Conservation (phyloP, 139 green algal genomes). For the Chlamydomonas schloesseri region DNA sequence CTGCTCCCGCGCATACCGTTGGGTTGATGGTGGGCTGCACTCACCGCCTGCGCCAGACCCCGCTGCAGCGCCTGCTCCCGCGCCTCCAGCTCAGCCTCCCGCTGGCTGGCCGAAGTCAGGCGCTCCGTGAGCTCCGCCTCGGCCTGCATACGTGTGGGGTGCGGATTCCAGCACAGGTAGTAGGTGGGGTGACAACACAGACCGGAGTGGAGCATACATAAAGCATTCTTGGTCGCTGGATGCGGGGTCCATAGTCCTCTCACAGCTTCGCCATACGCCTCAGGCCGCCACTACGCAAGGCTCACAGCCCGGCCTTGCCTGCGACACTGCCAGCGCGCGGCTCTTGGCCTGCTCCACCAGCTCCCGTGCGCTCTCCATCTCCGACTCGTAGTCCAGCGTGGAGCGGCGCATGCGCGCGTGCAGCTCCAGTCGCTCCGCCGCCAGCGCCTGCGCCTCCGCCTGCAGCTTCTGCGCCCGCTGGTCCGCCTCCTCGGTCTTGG, state of each 20-base stretch:
- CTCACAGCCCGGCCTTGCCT: not conserved
- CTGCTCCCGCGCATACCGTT: no score
- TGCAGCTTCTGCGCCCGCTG: not conserved
- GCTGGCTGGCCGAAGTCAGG: not conserved
- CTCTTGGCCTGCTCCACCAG: slow-evolving; percentile 35
- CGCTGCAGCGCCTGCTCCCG: slow-evolving; percentile 34
- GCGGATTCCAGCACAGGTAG: no score
- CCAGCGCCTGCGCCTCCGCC: slow-evolving; percentile 20
- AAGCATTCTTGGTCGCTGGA: no score
- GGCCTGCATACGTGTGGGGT: not conserved
- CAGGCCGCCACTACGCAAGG: no score
- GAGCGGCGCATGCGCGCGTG: slow-evolving; percentile 26
- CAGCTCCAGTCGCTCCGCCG: slow-evolving; percentile 33
- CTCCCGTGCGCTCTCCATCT: slow-evolving; percentile 21
- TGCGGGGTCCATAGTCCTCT: no score
- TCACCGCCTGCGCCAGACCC: slow-evolving; percentile 9
- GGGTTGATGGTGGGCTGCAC: no score
- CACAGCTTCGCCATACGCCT: no score
- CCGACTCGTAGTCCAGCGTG: slow-evolving; percentile 30
- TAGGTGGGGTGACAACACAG: no score
- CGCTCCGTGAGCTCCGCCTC: slow-evolving; percentile 1
- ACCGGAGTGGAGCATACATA: no score
- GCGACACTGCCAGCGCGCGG: not conserved
- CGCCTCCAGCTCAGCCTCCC: slow-evolving; percentile 5
- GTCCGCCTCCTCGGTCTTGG: not conserved